Percentiles rank a stretch among this genome's conserved stretches.
Conservation (phyloP, 345 rosid species). For the Toxicodendron radicans region DNA sequence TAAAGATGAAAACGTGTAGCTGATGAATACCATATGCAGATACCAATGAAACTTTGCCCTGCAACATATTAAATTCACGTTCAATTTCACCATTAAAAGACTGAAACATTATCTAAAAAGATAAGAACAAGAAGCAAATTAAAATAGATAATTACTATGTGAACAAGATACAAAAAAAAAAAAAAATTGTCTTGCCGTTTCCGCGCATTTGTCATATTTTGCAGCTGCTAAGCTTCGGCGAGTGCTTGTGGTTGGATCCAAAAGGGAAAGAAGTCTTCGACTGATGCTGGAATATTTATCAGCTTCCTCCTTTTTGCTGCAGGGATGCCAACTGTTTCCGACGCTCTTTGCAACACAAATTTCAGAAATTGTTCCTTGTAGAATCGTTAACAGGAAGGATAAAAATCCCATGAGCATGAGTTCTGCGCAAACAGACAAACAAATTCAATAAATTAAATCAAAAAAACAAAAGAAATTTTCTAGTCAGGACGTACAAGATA, state of each 20-base stretch:
- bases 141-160: not conserved
- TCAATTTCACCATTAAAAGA: too few species aligned
- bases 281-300: slow-evolving; percentile 11
- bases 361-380: slow-evolving; percentile 41
- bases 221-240: slow-evolving; percentile 50
- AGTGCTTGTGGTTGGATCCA: slow-evolving; percentile 25
- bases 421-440: slow-evolving; percentile 37
- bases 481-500: too few species aligned
- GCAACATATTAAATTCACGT: slow-evolving; percentile 18
- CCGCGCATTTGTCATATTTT: slow-evolving; percentile 41
- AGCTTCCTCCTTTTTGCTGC: slow-evolving; percentile 16
- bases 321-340: slow-evolving; percentile 74
- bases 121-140: too few species aligned
- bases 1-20: slow-evolving; percentile 81
- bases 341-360: slow-evolving; percentile 47
- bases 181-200: slow-evolving; percentile 28
- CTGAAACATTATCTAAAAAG: too few species aligned
- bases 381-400: slow-evolving; percentile 60
- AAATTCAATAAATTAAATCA: not conserved
- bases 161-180: not conserved
- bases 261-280: slow-evolving; percentile 47
- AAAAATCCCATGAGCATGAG: slow-evolving; percentile 78
- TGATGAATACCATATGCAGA: slow-evolving; percentile 76
- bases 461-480: not conserved
- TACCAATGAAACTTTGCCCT: slow-evolving; percentile 70